These are phyloP conservation scores for Corylus americana DNA, from an alignment of 306 rosid species.

Conservation along the genomic window DNA sequence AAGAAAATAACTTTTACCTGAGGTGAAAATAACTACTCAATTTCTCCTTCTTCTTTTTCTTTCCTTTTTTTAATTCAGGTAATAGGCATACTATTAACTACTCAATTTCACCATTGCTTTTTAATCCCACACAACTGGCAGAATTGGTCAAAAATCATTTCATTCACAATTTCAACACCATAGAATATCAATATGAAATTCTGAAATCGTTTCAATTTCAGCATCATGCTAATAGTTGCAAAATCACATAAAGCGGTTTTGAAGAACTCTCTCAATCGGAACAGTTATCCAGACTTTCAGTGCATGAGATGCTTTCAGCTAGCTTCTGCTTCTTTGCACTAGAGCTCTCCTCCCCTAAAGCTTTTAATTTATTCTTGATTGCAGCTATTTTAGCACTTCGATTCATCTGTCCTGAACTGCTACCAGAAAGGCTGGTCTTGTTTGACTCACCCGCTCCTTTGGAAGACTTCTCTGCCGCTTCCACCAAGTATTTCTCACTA, in stretches of 20 bases:
- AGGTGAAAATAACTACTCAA: too few species aligned
- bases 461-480: constrained; percentile 44
- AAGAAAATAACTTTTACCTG: too few species aligned
- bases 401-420: constrained; percentile 55
- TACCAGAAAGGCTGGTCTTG: constrained; percentile 46
- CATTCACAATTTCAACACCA: not conserved
- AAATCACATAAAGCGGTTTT: not conserved
- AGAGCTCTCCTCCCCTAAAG: constrained; percentile 73
- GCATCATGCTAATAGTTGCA: not conserved
- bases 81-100: not conserved
- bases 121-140: not conserved
- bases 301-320: constrained; percentile 42
- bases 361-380: constrained; percentile 84
- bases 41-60: not conserved
- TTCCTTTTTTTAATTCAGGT: not conserved
- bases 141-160: not conserved
- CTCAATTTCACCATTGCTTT: not conserved
- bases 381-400: constrained; percentile 86
- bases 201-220: not conserved
- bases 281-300: not conserved
- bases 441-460: constrained; percentile 43
- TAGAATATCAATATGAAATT: not conserved
- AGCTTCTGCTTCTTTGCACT: constrained; percentile 74
- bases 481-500: constrained; percentile 47
- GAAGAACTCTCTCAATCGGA: not conserved